Conservation (phyloP, 768 basidiomycete genomes). For the Macrocybe gigantea region DNA sequence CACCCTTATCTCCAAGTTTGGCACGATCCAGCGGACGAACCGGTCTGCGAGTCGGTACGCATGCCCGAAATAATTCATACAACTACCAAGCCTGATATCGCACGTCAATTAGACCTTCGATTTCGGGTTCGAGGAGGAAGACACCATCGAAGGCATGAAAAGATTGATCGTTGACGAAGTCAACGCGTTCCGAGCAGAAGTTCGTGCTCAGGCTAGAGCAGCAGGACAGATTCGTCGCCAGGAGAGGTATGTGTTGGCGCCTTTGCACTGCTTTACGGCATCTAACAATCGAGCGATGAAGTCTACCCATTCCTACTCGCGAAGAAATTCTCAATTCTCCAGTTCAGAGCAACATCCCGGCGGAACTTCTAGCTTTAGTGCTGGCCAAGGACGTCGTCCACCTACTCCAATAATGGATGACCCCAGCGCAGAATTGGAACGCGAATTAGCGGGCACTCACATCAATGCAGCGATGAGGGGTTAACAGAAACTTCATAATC, state of each 20-base stretch:
- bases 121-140: slow-evolving; percentile 95
- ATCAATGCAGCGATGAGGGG: slow-evolving; percentile 27
- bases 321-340: slow-evolving; percentile 82
- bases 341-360: slow-evolving; percentile 58
- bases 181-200: slow-evolving; percentile 80
- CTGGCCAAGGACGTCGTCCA: slow-evolving; percentile 35
- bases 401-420: slow-evolving; percentile 78
- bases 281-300: slow-evolving; percentile 17
- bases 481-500: slow-evolving; percentile 3
- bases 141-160: slow-evolving; percentile 97
- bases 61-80: not conserved
- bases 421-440: slow-evolving; percentile 80
- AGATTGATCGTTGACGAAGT: slow-evolving; percentile 92
- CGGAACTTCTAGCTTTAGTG: slow-evolving; percentile 65
- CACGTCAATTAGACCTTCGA: slow-evolving; percentile 68
- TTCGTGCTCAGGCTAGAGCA: slow-evolving; percentile 75
- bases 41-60: slow-evolving; percentile 70
- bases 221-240: slow-evolving; percentile 70
- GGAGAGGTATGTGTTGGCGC: slow-evolving; percentile 49
- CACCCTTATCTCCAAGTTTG: slow-evolving; percentile 96
- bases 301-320: slow-evolving; percentile 73
- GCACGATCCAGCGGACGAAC: slow-evolving; percentile 97
- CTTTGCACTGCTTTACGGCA: slow-evolving; percentile 1
- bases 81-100: not conserved
- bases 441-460: slow-evolving; percentile 76